Evolutionary conservation across 2,329 filamentous ascomycete genomes (phyloP), one percentile per base, ranked within the genome.

Genomic region (Xylaria multiplex): DNA sequence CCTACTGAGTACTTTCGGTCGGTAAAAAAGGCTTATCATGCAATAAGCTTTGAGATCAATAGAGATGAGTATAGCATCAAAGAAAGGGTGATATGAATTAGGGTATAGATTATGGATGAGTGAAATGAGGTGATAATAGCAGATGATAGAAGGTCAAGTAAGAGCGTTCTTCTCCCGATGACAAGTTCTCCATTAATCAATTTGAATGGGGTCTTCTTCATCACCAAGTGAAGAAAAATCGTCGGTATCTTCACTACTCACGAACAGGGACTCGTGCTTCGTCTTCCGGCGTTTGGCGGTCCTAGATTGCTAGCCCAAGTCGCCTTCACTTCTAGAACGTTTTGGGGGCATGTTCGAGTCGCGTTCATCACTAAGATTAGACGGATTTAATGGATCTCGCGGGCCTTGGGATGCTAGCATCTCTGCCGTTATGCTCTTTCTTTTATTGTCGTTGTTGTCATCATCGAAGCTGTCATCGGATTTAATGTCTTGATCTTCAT

Each of bases 221-320:
- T 55, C 14, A 3, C 60, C 48, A 35, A 24, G 5, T 27, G 6
- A 9, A 52, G 19, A 16, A 11, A 13, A 11, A 2, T 22, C 48
- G n/a, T 60, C 50, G 11, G 27, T 5, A 4, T 16, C 42, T 2
- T 62, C 46, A 27, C 49, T 53, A 22, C 52, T 53, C 22, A 58
- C 40, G 24, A 66, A 42, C 11, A 53, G 19, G 40, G 46, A 57
- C 50, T 46, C 60, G 7, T 19, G 6, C 6, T 19, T 32, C 27
- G 5, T 0, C 13, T 60, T 68, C 6, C 32, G 37, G 46, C 67
- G 67, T 40, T 69, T 69, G 45, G 9, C 8, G 1, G 61, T 32
- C 61, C 45, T 40, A 8, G 62, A 27, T 19, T 46, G 24, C 62
- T 70, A 65, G 22, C 22, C 59, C 3, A 16, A 53, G n/a, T 37